Conservation (phyloP, 176 grass and related monocot genomes). For the Carex littledalei region DNA sequence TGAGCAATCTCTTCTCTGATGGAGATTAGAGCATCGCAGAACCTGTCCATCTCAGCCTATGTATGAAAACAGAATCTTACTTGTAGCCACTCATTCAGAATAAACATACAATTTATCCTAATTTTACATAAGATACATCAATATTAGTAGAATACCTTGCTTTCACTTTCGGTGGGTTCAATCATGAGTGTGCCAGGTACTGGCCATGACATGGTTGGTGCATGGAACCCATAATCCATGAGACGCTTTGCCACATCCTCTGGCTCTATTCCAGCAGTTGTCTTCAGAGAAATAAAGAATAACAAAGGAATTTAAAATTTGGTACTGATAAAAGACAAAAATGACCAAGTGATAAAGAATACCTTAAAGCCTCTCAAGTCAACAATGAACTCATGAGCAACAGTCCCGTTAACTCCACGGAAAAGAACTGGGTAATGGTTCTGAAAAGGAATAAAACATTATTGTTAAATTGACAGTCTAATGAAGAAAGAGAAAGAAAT, state of each 20-base stretch:
- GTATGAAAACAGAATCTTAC: constrained; percentile 26
- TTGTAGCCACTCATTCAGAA: neutral
- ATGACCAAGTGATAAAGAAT: neutral
- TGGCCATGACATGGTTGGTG: constrained; percentile 98
- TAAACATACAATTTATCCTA: constrained; percentile 13
- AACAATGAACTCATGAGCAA: constrained; percentile 94
- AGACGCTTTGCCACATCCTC: constrained; percentile 97
- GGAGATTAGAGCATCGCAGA: constrained; percentile 96
- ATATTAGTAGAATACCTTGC: constrained; percentile 47
- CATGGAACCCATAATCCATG: constrained; percentile 98
- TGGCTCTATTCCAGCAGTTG: constrained; percentile 85
- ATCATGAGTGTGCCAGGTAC: constrained; percentile 99
- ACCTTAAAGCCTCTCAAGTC: constrained; percentile 98
- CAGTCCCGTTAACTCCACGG: constrained; percentile 97
- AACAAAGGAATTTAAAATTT: neutral
- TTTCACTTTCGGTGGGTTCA: constrained; percentile 99
- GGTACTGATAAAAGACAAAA: neutral
- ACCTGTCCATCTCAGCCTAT: constrained; percentile 94
- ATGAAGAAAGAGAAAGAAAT: neutral
- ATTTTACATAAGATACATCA: neutral
- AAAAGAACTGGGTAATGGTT: constrained; percentile 98
- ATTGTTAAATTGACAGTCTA: constrained; percentile 18
- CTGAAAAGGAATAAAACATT: constrained; percentile 34
- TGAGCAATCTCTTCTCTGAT: constrained; percentile 90
- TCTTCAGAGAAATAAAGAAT: constrained; percentile 26